phyloP scores from a whole-genome alignment of 2,329 filamentous ascomycete genomes.

The Didymella lethalis region DNA sequence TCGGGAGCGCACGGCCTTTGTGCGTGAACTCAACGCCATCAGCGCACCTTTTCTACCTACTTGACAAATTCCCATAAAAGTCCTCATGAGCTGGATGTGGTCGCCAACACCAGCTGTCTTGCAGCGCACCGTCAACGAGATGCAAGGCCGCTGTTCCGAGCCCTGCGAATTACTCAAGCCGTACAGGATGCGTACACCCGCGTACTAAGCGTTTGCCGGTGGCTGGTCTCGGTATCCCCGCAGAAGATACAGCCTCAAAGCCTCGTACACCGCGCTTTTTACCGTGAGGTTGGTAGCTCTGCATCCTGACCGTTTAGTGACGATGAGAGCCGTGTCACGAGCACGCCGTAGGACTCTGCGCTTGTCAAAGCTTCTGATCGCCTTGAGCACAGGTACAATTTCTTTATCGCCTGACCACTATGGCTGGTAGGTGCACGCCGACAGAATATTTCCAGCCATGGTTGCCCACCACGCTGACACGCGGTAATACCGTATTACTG shows the following conservation, averaged over 20 bases:
- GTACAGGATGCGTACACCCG: not conserved
- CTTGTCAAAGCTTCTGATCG: conserved; percentile 17
- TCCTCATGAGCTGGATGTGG: not conserved
- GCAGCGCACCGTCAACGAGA: conserved; percentile 1
- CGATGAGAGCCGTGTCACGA: conserved; percentile 10
- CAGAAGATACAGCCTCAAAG: conserved; percentile 13
- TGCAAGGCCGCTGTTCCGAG: not conserved
- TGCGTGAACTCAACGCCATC: conserved; percentile 22
- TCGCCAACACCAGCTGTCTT: conserved; percentile 14
- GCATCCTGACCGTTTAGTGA: not conserved
- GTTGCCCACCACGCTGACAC: not conserved
- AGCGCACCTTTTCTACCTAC: conserved; percentile 2
- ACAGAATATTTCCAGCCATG: not conserved
- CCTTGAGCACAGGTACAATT: conserved; percentile 10
- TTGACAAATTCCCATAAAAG: conserved; percentile 18
- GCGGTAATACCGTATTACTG: not conserved
- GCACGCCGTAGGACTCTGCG: conserved; percentile 4
- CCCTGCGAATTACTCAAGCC: not conserved
- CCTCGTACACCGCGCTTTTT: conserved; percentile 2
- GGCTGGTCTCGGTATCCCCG: conserved; percentile 16
- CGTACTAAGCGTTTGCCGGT: conserved; percentile 10
- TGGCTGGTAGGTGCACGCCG: not conserved
- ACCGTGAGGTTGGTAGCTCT: conserved; percentile 10
- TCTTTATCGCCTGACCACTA: conserved; percentile 5
- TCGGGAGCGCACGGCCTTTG: conserved; percentile 14